Evolutionary conservation across 2,329 filamentous ascomycete genomes (phyloP).

Genomic region (Colletotrichum tropicale): DNA sequence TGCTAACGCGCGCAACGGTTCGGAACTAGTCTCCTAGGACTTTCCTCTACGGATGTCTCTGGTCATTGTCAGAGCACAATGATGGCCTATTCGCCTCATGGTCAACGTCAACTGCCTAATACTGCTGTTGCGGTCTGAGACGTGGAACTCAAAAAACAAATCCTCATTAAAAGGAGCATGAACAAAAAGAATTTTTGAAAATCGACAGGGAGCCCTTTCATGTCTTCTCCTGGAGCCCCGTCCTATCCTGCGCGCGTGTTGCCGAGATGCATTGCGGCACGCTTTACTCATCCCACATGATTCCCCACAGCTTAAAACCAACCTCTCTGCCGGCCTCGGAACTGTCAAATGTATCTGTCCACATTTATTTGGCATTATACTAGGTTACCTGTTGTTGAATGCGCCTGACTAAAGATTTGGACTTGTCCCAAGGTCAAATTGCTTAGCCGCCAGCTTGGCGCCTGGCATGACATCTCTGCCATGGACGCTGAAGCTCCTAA

Average conservation of each 20-base stretch:
- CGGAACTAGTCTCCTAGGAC: background rate
- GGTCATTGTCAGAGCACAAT: background rate
- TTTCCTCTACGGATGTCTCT: background rate
- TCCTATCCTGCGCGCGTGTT: background rate
- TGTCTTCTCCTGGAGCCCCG: background rate
- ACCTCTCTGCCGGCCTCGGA: background rate
- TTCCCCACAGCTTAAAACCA: background rate
- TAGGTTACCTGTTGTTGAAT: background rate
- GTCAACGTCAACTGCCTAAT: background rate
- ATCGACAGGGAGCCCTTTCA: background rate
- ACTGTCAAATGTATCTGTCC: background rate
- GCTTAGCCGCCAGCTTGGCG: background rate
- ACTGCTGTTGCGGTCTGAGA: background rate
- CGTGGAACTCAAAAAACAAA: background rate
- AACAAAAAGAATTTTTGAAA: rapidly evolving
- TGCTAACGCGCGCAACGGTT: background rate
- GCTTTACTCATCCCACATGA: background rate
- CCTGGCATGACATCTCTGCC: background rate
- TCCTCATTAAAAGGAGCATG: background rate
- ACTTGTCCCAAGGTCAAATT: background rate
- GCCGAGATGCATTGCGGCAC: background rate
- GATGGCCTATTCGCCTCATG: background rate
- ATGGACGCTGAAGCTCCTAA: background rate
- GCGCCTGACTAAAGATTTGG: background rate
- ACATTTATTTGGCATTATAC: background rate